A percentile compares a stretch with the other conserved stretches of the same genome.
Evolutionary conservation across 495 filamentous ascomycete species (phyloP).

Genomic region (Aspergillus ostianus): DNA sequence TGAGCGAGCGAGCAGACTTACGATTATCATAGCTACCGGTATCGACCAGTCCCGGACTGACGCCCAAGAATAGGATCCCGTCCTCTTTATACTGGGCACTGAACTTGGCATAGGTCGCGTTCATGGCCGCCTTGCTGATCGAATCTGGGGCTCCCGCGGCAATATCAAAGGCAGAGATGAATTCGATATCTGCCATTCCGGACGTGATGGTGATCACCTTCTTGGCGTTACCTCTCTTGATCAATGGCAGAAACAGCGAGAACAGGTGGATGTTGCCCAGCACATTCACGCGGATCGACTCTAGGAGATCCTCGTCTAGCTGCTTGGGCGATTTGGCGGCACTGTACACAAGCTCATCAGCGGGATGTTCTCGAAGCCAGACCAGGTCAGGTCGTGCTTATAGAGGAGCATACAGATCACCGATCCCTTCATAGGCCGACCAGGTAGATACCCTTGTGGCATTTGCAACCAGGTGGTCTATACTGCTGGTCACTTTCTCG

Average conservation of each 20-base stretch:
- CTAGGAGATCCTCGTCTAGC: not conserved
- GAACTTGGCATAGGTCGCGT: not conserved
- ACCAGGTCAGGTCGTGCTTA: constrained; percentile 9
- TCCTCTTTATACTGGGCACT: not conserved
- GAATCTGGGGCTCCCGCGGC: not conserved
- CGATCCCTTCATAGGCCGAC: not conserved
- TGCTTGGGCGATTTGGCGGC: constrained; percentile 30
- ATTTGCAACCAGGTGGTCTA: not conserved
- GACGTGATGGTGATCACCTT: not conserved
- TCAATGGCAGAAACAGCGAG: constrained; percentile 33
- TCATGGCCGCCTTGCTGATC: not conserved
- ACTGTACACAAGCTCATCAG: constrained; percentile 10
- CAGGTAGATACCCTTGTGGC: not conserved
- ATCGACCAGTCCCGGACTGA: not conserved
- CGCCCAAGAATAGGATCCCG: not conserved
- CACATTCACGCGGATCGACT: constrained; percentile 36
- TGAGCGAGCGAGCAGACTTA: not conserved
- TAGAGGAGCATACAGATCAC: not conserved
- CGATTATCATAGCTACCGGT: not conserved
- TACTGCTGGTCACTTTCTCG: not conserved
- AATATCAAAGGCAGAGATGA: not conserved
- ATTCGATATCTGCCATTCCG: not conserved
- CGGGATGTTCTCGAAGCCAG: too few relatives aligned
- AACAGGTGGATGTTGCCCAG: constrained; percentile 47
- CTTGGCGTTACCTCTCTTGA: not conserved